Conservation (phyloP, 2,329 filamentous ascomycete genomes). For the Fusarium mangiferae region DNA sequence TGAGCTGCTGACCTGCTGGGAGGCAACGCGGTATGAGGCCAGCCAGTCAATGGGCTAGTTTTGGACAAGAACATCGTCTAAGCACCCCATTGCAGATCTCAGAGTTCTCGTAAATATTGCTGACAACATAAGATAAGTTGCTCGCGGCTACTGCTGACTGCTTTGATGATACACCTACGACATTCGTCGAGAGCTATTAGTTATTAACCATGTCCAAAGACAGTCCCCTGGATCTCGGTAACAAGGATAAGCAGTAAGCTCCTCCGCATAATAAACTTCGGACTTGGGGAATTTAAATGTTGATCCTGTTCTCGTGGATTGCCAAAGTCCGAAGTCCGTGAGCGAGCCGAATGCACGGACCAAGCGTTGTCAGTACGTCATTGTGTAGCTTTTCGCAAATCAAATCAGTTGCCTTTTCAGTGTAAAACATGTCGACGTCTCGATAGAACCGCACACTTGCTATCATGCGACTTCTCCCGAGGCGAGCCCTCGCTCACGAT, state of each 20-base stretch:
- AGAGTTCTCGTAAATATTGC: background rate
- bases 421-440: conserved; percentile 9
- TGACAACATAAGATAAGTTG: background rate
- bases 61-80: conserved; percentile 1
- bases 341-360: conserved; percentile 24
- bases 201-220: background rate
- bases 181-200: background rate
- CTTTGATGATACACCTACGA: background rate
- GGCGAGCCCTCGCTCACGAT: conserved; percentile 30
- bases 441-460: conserved; percentile 21
- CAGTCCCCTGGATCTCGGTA: background rate
- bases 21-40: background rate
- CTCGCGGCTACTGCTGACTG: background rate
- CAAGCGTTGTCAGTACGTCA: conserved; percentile 35
- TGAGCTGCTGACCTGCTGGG: conserved; percentile 30
- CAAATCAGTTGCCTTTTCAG: conserved; percentile 2
- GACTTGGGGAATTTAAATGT: background rate
- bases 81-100: conserved; percentile 15
- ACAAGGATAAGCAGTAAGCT: conserved; percentile 1
- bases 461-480: conserved; percentile 42
- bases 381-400: conserved; percentile 38
- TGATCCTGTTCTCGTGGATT: conserved; percentile 17
- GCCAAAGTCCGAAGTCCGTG: conserved; percentile 31
- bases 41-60: conserved; percentile 1
- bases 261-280: conserved; percentile 9